These are phyloP conservation scores for Epichloe uncinata DNA, from an alignment of 2,329 filamentous ascomycete species.

Conservation along the genomic window DNA sequence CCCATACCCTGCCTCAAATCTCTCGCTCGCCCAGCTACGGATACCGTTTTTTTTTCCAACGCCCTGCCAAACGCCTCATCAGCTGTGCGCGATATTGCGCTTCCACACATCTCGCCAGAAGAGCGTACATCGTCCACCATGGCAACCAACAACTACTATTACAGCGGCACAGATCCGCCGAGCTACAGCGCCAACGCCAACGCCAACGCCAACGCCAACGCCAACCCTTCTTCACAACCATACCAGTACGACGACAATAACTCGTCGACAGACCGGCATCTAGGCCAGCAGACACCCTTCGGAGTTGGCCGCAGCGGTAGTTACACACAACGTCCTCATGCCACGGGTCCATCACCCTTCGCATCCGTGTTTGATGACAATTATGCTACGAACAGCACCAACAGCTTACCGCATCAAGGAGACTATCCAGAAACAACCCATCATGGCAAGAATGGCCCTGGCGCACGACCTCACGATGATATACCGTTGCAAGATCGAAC, in stretches of 20 bases:
- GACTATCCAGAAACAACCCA: slow-evolving; percentile 43
- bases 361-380: slow-evolving; percentile 56
- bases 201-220: not conserved
- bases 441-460: slow-evolving; percentile 29
- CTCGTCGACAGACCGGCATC: slow-evolving; percentile 2
- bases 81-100: not conserved
- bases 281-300: slow-evolving; percentile 8
- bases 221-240: slow-evolving; percentile 32
- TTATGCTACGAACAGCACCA: slow-evolving; percentile 41
- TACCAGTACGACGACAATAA: slow-evolving; percentile 19
- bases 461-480: slow-evolving; percentile 32
- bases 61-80: not conserved
- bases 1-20: not conserved
- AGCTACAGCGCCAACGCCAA: slow-evolving; percentile 20
- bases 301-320: slow-evolving; percentile 15
- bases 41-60: not conserved
- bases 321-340: slow-evolving; percentile 12
- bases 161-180: slow-evolving; percentile 28
- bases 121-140: slow-evolving; percentile 25
- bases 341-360: slow-evolving; percentile 40
- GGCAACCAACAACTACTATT: slow-evolving; percentile 53
- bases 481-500: slow-evolving; percentile 42
- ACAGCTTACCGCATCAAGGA: slow-evolving; percentile 23
- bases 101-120: not conserved
- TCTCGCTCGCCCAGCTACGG: not conserved